phyloP scores from a whole-genome alignment of 208 protist genomes.

The Leishmania braziliensis region DNA sequence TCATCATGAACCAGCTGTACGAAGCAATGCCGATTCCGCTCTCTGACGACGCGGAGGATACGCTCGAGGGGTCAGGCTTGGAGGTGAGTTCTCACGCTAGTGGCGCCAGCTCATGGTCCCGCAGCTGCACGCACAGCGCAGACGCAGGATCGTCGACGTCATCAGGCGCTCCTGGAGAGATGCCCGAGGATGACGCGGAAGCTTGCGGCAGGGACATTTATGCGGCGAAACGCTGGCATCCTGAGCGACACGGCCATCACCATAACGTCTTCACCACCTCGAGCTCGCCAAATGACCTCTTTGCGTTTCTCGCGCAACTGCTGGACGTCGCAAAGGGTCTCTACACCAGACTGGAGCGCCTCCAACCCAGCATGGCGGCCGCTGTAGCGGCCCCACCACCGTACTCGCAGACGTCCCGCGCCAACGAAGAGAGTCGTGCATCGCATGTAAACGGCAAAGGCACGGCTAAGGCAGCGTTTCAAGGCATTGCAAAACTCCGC shows the following conservation, averaged over 20 bases:
- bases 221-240: neutral
- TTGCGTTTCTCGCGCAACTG: conserved; percentile 6
- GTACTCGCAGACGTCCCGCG: neutral
- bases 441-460: neutral
- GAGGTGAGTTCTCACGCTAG: conserved; percentile 41
- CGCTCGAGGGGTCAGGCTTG: conserved; percentile 2
- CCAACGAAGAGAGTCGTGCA: neutral
- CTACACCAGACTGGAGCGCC: conserved; percentile 1
- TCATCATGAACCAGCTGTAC: conserved; percentile 43
- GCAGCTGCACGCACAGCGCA: neutral
- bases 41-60: conserved; percentile 20
- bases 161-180: neutral
- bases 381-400: neutral
- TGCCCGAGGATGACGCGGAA: neutral
- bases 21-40: conserved; percentile 30
- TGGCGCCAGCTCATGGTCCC: neutral
- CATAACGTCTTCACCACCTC: conserved; percentile 12
- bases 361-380: neutral
- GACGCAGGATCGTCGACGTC: neutral
- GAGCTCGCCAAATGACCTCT: conserved; percentile 12
- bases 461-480: neutral
- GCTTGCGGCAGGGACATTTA: neutral
- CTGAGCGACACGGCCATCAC: neutral
- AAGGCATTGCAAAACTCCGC: conserved; percentile 30
- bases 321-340: conserved; percentile 18